A percentile compares a stretch with the other conserved stretches of the same genome.
Conservation (phyloP, 805 yeast species). For the Yueomyces sinensis region DNA sequence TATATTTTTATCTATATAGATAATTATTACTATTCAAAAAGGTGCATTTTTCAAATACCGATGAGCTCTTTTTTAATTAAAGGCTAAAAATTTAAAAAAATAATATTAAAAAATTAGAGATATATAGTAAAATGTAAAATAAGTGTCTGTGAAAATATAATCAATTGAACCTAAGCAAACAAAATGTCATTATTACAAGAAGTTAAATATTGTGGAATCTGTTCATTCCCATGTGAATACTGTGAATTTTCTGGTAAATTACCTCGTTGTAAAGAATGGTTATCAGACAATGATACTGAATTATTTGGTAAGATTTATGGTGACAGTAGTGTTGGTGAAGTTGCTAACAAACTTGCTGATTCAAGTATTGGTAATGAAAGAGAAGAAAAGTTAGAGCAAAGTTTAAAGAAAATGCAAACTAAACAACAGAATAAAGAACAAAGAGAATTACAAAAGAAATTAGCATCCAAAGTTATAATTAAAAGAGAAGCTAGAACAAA, state of each 20-base stretch:
- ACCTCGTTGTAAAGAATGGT: constrained; percentile 78
- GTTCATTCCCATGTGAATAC: constrained; percentile 78
- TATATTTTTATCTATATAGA: no score
- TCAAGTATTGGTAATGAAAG: constrained; percentile 58
- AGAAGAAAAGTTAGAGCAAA: constrained; percentile 71
- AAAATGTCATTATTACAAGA: constrained; percentile 4
- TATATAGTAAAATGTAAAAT: no score
- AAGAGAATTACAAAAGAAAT: constrained; percentile 64
- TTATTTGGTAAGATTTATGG: constrained; percentile 49
- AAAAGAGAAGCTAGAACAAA: constrained; percentile 85
- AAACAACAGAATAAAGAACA: constrained; percentile 79
- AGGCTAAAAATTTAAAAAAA: no score
- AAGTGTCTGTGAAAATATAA: no score
- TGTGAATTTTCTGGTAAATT: constrained; percentile 83
- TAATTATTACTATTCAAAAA: no score
- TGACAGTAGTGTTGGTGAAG: constrained; percentile 34
- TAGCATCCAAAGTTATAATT: constrained; percentile 68
- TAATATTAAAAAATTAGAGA: no score
- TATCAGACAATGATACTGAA: constrained; percentile 43
- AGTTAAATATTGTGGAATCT: constrained; percentile 62
- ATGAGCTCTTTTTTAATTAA: no score
- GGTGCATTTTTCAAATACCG: no score
- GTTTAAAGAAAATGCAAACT: constrained; percentile 70
- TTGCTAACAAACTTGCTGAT: constrained; percentile 31
- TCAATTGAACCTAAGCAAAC: no score